Conservation (phyloP, 306 rosid genomes). For the Prunus dulcis region DNA sequence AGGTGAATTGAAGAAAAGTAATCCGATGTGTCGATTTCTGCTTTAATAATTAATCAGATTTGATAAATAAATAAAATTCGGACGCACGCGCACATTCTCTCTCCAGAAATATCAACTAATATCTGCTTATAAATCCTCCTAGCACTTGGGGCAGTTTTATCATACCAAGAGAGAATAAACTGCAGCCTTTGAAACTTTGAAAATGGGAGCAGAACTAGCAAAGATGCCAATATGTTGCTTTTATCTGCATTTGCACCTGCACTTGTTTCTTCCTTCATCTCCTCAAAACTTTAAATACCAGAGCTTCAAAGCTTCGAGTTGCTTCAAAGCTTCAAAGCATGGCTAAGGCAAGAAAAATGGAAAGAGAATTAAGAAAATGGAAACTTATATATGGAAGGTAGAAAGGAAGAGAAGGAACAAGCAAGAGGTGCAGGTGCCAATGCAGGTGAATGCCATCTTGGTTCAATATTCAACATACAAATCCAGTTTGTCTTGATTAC, state of each 20-base stretch:
- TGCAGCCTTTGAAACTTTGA: background rate
- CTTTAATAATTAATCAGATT: slow-evolving; percentile 1
- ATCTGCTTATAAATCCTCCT: background rate
- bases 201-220: background rate
- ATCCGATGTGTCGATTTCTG: background rate
- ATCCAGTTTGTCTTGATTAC: background rate
- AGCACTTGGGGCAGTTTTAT: background rate
- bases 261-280: slow-evolving; percentile 30
- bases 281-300: background rate
- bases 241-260: slow-evolving; percentile 97
- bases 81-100: background rate
- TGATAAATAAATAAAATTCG: background rate
- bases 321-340: background rate
- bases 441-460: slow-evolving; percentile 55
- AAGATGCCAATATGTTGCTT: slow-evolving; percentile 43
- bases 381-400: background rate
- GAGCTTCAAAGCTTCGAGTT: no score
- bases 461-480: background rate
- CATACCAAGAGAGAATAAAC: background rate
- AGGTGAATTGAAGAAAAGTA: background rate
- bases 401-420: slow-evolving; percentile 5
- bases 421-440: slow-evolving; percentile 58
- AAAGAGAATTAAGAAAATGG: background rate
- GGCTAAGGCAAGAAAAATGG: background rate
- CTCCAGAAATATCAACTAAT: background rate